Evolutionary conservation across 192 early-diverging fungal genomes (phyloP), one percentile per base, ranked within the genome.

Genomic region (Backusella macrospora): DNA sequence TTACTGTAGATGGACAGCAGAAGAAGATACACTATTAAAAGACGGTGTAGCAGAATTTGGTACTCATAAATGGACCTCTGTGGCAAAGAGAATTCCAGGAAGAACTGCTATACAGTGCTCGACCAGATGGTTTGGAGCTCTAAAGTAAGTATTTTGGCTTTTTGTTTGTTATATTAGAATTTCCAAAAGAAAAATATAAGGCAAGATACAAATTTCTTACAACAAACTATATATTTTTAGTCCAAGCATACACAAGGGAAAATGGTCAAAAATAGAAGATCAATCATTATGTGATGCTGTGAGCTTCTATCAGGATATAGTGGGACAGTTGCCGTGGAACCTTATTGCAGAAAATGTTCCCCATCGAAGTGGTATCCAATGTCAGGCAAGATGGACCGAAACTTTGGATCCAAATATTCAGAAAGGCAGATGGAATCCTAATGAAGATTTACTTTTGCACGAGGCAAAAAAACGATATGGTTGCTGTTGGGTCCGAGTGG

Each of bases 371-470:
- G 86, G 86, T 5, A 83, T 83, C 37, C 86, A 87, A 70, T 85
- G 84, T 18, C 86, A 87, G 59, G 86, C 86, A n/a, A 75, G 86
- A n/a, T 87, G 82, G 82, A 83, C 84, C 2, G 86, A 87, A 69
- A 80, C 84, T 0, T 40, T 87, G 3, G 84, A 87, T 63, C 86
- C 86, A 1, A 66, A 38, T 15, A 84, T 87, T 16, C 73, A 79
- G 16, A 86, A 84, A 39, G 86, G 83, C 0, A 73, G 78, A 43
- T 87, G 86, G 86, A 74, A 66, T 1, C 34, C 48, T 1, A 78
- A 80, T 14, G 84, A 89, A 66, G 87, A 85, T 77, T 65, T 46
- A 16, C 73, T 87, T 23, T 72, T 93, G 15, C 72, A 85, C 34
- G 82, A 81, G 2, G 90, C 83, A 1, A 83, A 83, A 4, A 48